Evolutionary conservation across 192 early-diverging fungal species (phyloP).

Genomic region (Coemansia reversa): DNA sequence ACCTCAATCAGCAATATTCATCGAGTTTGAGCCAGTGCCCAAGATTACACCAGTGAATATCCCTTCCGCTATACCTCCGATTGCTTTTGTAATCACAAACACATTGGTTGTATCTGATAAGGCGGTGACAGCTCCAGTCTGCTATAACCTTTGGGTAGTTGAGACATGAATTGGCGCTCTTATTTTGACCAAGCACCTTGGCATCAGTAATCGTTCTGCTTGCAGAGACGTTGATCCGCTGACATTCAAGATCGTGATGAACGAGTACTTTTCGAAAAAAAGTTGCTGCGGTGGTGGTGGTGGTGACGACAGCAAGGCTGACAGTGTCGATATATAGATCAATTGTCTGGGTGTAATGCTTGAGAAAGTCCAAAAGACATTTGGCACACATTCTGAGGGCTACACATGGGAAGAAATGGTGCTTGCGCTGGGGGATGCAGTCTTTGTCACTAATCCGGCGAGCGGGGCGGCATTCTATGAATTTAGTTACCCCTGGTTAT

Average conservation of each 20-base stretch:
- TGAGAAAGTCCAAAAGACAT: conserved; percentile 9
- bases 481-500: background rate
- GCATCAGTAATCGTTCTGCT: conserved; percentile 40
- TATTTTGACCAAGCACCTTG: conserved; percentile 58
- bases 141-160: conserved; percentile 92
- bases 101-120: conserved; percentile 85
- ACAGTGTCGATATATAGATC: conserved; percentile 31
- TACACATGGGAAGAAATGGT: conserved; percentile 47
- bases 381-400: conserved; percentile 24
- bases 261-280: conserved; percentile 28
- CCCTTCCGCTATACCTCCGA: conserved; percentile 55
- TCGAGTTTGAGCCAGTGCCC: conserved; percentile 84
- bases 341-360: conserved; percentile 32
- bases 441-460: conserved; percentile 49
- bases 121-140: conserved; percentile 76
- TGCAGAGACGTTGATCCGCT: conserved; percentile 63
- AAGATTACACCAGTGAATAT: conserved; percentile 61
- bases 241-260: conserved; percentile 50
- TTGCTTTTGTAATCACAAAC: conserved; percentile 88
- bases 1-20: conserved; percentile 69
- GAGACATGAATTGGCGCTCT: conserved; percentile 82
- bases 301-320: background rate
- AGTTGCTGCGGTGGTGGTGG: background rate
- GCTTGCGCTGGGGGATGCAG: conserved; percentile 46
- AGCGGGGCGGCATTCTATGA: conserved; percentile 25